Conservation (phyloP, 768 basidiomycete species). For the Russula foetens region DNA sequence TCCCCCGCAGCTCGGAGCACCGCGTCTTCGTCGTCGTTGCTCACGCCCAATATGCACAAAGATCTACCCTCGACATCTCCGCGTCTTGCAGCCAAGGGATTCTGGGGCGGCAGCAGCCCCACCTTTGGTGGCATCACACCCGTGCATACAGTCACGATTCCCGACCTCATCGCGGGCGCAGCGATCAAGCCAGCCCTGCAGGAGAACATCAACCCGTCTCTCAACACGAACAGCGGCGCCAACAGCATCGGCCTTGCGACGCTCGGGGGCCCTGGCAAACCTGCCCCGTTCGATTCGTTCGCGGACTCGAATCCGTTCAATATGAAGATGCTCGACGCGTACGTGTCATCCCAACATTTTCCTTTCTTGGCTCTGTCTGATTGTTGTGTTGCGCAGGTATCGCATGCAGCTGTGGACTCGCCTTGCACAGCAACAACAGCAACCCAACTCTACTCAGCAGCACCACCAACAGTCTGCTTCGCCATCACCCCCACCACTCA, state of each 20-base stretch:
- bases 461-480: conserved; percentile 27
- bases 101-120: conserved; percentile 71
- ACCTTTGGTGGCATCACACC: conserved; percentile 63
- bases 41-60: conserved; percentile 69
- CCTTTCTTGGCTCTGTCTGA: conserved; percentile 7
- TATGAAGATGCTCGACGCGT: conserved; percentile 79
- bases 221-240: conserved; percentile 38
- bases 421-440: conserved; percentile 62
- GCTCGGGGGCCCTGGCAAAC: conserved; percentile 27
- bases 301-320: conserved; percentile 78
- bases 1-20: conserved; percentile 20
- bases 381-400: conserved; percentile 33
- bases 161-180: conserved; percentile 37
- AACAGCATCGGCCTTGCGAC: conserved; percentile 28
- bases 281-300: conserved; percentile 64
- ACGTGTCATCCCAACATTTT: conserved; percentile 28
- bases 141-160: conserved; percentile 77
- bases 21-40: conserved; percentile 23
- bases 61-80: conserved; percentile 57
- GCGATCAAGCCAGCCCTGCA: conserved; percentile 35
- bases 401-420: conserved; percentile 91
- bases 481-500: conserved; percentile 20
- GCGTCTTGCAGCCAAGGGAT: conserved; percentile 43
- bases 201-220: conserved; percentile 73
- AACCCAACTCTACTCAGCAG: conserved; percentile 35